These are phyloP conservation scores for Boletus reticuloceps DNA, from an alignment of 768 basidiomycete genomes.

Conservation along the genomic window DNA sequence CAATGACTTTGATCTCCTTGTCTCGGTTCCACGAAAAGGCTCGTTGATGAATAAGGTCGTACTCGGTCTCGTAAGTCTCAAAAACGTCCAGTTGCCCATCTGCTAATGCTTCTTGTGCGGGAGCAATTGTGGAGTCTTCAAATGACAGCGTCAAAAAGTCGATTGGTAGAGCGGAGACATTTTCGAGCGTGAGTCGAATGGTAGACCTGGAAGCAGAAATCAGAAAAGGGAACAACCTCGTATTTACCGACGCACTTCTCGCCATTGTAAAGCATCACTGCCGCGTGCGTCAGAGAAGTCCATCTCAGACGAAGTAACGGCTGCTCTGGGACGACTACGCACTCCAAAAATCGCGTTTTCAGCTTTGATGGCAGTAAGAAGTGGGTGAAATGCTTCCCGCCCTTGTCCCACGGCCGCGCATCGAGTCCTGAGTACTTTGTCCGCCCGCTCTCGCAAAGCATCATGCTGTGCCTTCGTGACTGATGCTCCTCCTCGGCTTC, in stretches of 20 bases:
- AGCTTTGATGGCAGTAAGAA: conserved; percentile 24
- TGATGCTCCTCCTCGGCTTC: conserved; percentile 67
- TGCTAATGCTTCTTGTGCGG: conserved; percentile 70
- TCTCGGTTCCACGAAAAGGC: conserved; percentile 72
- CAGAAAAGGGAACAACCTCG: neutral
- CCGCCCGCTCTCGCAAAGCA: conserved; percentile 65
- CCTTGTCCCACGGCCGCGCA: conserved; percentile 60
- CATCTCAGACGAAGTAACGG: conserved; percentile 84
- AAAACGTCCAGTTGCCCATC: conserved; percentile 81
- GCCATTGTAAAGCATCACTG: conserved; percentile 93
- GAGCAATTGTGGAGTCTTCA: conserved; percentile 83
- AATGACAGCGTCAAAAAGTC: conserved; percentile 87
- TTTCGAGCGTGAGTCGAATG: conserved; percentile 86
- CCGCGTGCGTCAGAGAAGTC: conserved; percentile 89
- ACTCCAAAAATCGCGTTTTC: conserved; percentile 64
- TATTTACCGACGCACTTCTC: conserved; percentile 61
- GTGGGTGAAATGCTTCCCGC: conserved; percentile 39
- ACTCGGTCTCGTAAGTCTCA: conserved; percentile 89
- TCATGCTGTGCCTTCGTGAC: conserved; percentile 53
- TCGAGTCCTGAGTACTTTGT: conserved; percentile 75
- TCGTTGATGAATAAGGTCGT: conserved; percentile 70
- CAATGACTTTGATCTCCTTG: conserved; percentile 47
- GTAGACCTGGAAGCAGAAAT: conserved; percentile 53
- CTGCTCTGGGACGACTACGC: conserved; percentile 81
- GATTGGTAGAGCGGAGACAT: conserved; percentile 77